Base-by-base conservation (phyloP, 1,139 yeast genomes). In the Sugiyamaella grinbergsii region DNA sequence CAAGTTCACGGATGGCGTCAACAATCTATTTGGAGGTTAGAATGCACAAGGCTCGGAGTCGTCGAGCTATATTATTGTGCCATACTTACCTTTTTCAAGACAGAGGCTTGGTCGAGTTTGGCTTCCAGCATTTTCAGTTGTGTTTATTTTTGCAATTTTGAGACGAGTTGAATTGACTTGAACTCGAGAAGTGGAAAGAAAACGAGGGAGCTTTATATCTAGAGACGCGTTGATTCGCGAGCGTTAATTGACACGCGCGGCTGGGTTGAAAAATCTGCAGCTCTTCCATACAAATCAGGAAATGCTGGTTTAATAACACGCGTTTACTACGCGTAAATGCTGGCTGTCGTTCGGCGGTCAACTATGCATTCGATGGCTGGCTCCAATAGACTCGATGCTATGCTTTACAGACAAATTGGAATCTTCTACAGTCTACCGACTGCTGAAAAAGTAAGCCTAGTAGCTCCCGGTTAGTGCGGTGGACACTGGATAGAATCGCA, bases 1-100 rank as follows among this genome's bases (percentile, higher is more conserved):
- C 96, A 67, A 95, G 83, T 67, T 93, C 98, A 69, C 89, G 87
- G 68, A 90, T 85, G 54, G 97, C 83, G 63, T 93, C 98, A 65
- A 90, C 85, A 65, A 89, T 82, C 79, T 72, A 37, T 31, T 8
- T 2, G 23, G 29, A 7, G 33, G 34, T 26, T 47, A 42, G 42
- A 22, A 44, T 36, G 41, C 37, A 15, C 29, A 15, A n/a, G n/a
- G n/a, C n/a, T n/a, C n/a, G n/a, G n/a, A n/a, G n/a, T n/a, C n/a
- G 6, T 22, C 29, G 18, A 5, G 11, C 10, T 19, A 10, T 5
- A 19, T 11, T 23, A 32, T n/a, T 18, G 19, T 15, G 18, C 19
- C 11, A 2, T 13, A 63, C 75, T 43, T 62, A 78, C 82, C 65
- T 87, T 89, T 73, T 93, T 93, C 68, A 94, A 81, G 63, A 90